Base-by-base conservation (phyloP, 2,329 filamentous ascomycete genomes). In the Phyllosticta ampelicida region DNA sequence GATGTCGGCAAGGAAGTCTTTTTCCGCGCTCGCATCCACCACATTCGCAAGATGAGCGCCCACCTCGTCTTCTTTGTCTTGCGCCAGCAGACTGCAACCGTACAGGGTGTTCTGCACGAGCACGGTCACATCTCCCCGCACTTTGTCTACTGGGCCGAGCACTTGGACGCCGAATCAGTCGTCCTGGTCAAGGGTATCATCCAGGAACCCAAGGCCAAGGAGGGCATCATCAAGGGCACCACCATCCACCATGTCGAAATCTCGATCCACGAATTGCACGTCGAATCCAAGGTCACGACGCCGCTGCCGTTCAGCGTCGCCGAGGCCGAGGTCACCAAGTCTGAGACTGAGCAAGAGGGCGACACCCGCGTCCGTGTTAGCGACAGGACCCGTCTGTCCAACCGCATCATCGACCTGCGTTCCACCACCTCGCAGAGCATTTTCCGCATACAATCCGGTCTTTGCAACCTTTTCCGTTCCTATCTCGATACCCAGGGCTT, bases 81-180 rank as follows among this genome's bases (percentile, higher is more conserved):
- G 68, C 86, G 91, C 58, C 89, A 96, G 73, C 87, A 91, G 73
- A 84, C 87, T 11, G 79, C 82, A 63, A 94, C 90, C 21, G 83
- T 96, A 55, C 91, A 96, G 71, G 90, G 89, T 61, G 88, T 96
- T 2, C 76, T 96, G 48, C 77, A 83, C 61, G 76, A 80, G 63
- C 76, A 84, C 63, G 81, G 83, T 6, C 76, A 77, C 53, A 79
- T 87, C 10, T 86, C 86, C 1, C 79, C 84, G 60, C 80, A 87
- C 65, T 92, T 96, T 80, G 79, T 96, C 26, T 86, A 88, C 67
- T 95, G 90, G 87, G 88, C 89, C 2, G 88, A 95, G 72, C 89
- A 89, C 68, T 77, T 96, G 51, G 84, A 86, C 57, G 77, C 85
- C 5, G 91, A 95, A 68, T 87, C 85, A 8, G 81, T 96, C 54